Evolutionary conservation across 2,329 filamentous ascomycete genomes (phyloP), one percentile per base, ranked within the genome.

Genomic region (Trichoderma sp.): DNA sequence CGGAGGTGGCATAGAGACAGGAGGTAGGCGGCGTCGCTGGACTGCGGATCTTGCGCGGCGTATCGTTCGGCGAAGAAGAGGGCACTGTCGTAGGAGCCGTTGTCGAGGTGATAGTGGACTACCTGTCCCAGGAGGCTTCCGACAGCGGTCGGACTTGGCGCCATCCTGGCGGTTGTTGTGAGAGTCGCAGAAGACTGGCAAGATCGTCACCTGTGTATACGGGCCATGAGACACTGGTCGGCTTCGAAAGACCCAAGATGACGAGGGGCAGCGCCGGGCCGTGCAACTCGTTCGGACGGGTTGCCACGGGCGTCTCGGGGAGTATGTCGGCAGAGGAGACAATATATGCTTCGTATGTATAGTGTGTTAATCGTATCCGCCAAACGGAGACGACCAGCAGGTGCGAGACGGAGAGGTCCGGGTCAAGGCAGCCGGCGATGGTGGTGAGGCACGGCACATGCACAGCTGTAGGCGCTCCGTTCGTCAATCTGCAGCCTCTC

Each of bases 61-160:
- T 97, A 85, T 69, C 95, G 88, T 73, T 94, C 92, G 67, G 95
- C 91, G 67, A 97, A 92, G 79, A 99, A 99, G 48, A 97, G 88
- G 64, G 95, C 95, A 75, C 96, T 98, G 64, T 93, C 88, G 74
- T 90, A 84, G 44, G 93, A 87, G 73, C 93, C 89, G 75, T 97
- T 96, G 81, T 99, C 95, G 76, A 99, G 88, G 71, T 89, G 86
- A 74, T 89, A 88, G 72, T 88, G 79, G 64, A 89, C 80, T 65
- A 84, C 78, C 75, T 89, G 86, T 72, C 83, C 82, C 66, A 89
- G 72, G 67, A 86, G 78, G 72, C 79, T 78, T 57, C 80, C 80
- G 50, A 85, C 78, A 68, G 81, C 79, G 58, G 79, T 77, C 69
- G 76, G 80, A 64, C 80, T 82, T 44, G 84, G 84, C 66, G 83